phyloP scores from a whole-genome alignment of 805 yeast species.

The Nakazawaea siamensis region DNA sequence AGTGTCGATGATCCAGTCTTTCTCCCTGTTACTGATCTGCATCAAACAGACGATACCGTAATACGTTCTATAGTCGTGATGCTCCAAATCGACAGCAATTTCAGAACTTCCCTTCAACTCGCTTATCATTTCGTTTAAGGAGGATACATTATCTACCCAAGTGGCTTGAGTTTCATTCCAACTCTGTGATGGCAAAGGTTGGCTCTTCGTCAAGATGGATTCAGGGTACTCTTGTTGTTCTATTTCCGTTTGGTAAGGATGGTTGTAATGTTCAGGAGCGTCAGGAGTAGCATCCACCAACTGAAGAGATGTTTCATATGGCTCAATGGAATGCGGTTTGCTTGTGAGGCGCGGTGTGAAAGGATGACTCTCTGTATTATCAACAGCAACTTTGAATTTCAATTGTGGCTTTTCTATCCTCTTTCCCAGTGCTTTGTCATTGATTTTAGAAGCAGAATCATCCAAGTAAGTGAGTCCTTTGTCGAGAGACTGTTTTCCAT shows the following conservation, averaged over 20 bases:
- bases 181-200: constrained; percentile 35
- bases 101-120: constrained; percentile 44
- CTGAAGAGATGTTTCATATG: constrained; percentile 44
- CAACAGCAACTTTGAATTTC: constrained; percentile 46
- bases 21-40: constrained; percentile 81
- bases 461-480: constrained; percentile 41
- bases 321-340: constrained; percentile 63
- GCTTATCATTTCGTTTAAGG: constrained; percentile 44
- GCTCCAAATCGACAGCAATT: constrained; percentile 92
- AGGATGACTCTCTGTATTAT: constrained; percentile 63
- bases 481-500: constrained; percentile 7
- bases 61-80: constrained; percentile 86
- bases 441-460: constrained; percentile 23
- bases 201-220: constrained; percentile 28
- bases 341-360: constrained; percentile 64
- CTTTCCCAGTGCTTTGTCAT: constrained; percentile 13
- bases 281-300: constrained; percentile 29
- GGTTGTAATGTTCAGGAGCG: constrained; percentile 54
- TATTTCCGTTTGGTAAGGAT: constrained; percentile 80
- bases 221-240: constrained; percentile 61
- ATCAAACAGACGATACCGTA: constrained; percentile 86
- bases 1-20: constrained; percentile 86
- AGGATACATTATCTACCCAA: constrained; percentile 62
- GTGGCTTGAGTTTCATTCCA: constrained; percentile 61
- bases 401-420: constrained; percentile 62